These are phyloP conservation scores for Filobasidium wieringae DNA, from an alignment of 768 basidiomycete genomes.

Conservation along the genomic window DNA sequence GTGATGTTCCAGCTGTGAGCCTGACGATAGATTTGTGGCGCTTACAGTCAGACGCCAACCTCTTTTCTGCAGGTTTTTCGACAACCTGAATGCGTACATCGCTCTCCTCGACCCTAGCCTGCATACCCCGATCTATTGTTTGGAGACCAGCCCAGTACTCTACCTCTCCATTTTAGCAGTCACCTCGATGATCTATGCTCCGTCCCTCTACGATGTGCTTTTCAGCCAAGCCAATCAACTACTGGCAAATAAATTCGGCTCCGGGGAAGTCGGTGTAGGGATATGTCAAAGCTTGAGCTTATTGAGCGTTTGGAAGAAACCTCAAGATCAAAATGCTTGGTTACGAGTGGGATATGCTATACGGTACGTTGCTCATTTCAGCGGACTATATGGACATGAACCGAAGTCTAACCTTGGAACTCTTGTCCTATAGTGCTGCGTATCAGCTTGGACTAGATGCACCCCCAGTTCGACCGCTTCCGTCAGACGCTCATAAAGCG, in stretches of 20 bases:
- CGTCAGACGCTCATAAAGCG: slow-evolving; percentile 12
- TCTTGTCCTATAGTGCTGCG: slow-evolving; percentile 5
- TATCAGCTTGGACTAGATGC: slow-evolving; percentile 13
- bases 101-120: slow-evolving; percentile 19
- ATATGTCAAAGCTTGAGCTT: slow-evolving; percentile 17
- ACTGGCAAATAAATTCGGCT: slow-evolving; percentile 17
- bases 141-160: slow-evolving; percentile 14
- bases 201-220: slow-evolving; percentile 11
- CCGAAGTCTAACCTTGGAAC: neutral
- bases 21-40: too few relatives aligned
- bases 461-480: slow-evolving; percentile 12
- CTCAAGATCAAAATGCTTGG: slow-evolving; percentile 12
- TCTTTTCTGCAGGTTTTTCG: slow-evolving; percentile 11
- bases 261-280: slow-evolving; percentile 17
- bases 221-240: slow-evolving; percentile 10
- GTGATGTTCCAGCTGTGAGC: too few relatives aligned
- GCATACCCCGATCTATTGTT: slow-evolving; percentile 15
- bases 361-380: slow-evolving; percentile 6
- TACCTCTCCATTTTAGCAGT: slow-evolving; percentile 17
- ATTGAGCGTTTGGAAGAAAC: slow-evolving; percentile 21
- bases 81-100: slow-evolving; percentile 17
- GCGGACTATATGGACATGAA: neutral
- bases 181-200: slow-evolving; percentile 8
- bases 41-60: neutral
- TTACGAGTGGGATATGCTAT: slow-evolving; percentile 15